A percentile compares a stretch with the other conserved stretches of the same genome.
Conservation (phyloP, 2,329 filamentous ascomycete species). For the Colletotrichum phormii region DNA sequence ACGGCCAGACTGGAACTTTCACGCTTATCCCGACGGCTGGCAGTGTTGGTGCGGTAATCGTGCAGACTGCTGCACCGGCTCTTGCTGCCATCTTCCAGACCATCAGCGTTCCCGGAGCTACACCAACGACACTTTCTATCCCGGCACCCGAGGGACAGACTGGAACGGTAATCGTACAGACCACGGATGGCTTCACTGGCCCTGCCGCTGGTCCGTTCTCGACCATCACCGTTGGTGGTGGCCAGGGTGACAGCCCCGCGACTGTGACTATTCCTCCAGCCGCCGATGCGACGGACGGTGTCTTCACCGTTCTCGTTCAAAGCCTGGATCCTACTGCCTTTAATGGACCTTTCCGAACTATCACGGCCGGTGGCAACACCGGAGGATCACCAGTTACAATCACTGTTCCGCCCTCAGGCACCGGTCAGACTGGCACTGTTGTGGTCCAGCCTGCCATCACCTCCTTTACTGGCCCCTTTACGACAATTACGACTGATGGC, state of each 20-base stretch:
- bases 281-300: neutral
- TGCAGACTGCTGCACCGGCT: conserved; percentile 14
- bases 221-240: conserved; percentile 15
- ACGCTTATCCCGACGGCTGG: conserved; percentile 20
- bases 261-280: conserved; percentile 20
- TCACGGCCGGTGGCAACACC: conserved; percentile 26
- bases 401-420: conserved; percentile 23
- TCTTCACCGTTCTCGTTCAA: conserved; percentile 15
- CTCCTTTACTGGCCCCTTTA: conserved; percentile 26
- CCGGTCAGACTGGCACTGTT: conserved; percentile 7
- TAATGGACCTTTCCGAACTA: conserved; percentile 12
- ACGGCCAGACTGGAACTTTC: neutral
- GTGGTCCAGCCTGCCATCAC: conserved; percentile 20
- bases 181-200: conserved; percentile 19
- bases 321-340: conserved; percentile 1
- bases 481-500: conserved; percentile 22
- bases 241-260: neutral
- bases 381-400: conserved; percentile 6
- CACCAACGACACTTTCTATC: conserved; percentile 11
- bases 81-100: conserved; percentile 7
- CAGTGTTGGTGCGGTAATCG: conserved; percentile 16
- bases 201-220: conserved; percentile 10
- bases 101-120: conserved; percentile 8
- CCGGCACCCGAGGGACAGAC: conserved; percentile 20
- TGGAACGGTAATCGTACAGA: conserved; percentile 18